Conservation (phyloP, 2,329 filamentous ascomycete genomes). For the Colletotrichum godetiae region DNA sequence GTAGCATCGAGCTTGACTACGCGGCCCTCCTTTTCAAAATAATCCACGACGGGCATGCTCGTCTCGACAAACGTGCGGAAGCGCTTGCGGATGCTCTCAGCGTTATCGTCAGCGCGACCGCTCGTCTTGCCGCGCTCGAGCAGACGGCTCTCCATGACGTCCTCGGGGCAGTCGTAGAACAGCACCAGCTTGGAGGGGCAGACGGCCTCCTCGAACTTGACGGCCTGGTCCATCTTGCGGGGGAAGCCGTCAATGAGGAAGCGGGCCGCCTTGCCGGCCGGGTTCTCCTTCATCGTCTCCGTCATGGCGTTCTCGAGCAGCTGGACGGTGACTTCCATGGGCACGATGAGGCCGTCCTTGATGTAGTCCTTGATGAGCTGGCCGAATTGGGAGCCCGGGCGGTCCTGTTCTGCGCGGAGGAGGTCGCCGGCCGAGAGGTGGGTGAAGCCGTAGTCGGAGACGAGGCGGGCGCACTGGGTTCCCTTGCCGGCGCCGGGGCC, state of each 20-base stretch:
- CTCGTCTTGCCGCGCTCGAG: constrained; percentile 93
- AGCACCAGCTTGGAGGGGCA: constrained; percentile 87
- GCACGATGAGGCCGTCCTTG: constrained; percentile 93
- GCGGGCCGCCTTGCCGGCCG: constrained; percentile 60
- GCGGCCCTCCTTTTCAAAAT: constrained; percentile 80
- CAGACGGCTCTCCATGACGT: constrained; percentile 85
- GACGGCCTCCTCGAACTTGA: constrained; percentile 92
- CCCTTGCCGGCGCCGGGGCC: constrained; percentile 97
- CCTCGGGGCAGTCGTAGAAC: constrained; percentile 94
- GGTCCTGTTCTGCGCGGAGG: constrained; percentile 91
- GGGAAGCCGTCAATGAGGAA: constrained; percentile 91
- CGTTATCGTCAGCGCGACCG: constrained; percentile 92
- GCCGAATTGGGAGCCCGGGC: constrained; percentile 87
- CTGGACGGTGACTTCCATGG: constrained; percentile 98
- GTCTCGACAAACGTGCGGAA: constrained; percentile 95
- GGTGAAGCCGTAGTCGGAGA: constrained; percentile 88
- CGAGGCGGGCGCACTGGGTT: constrained; percentile 92
- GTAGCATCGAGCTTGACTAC: constrained; percentile 86
- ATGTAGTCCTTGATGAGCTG: constrained; percentile 94
- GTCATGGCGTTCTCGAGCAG: constrained; percentile 95
- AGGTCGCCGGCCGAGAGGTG: constrained; percentile 95
- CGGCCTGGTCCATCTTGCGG: constrained; percentile 95
- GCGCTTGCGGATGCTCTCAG: constrained; percentile 94
- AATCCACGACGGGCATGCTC: constrained; percentile 95
- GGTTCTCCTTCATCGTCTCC: constrained; percentile 66